Evolutionary conservation across 176 grass and related monocot genomes (phyloP).

Genomic region (Chrysopogon serrulatus): DNA sequence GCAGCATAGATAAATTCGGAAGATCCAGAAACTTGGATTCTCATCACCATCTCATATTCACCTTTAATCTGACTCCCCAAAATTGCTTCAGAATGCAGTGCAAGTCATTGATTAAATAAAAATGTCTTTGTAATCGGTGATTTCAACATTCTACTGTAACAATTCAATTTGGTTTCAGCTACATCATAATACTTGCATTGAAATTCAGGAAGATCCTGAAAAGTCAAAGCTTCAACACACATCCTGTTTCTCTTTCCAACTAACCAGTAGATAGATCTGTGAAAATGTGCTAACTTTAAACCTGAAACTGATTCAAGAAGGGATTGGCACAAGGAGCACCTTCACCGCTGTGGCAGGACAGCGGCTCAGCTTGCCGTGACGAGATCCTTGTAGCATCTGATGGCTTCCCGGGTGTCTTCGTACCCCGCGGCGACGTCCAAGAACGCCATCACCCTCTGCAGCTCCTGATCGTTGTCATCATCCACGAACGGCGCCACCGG

Average conservation of each 20-base stretch:
- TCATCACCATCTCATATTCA: too few species aligned
- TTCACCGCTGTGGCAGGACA: neutral
- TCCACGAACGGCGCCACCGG: conserved; percentile 64
- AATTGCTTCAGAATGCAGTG: neutral
- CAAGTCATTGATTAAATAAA: neutral
- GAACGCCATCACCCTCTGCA: conserved; percentile 64
- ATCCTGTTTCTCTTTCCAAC: neutral
- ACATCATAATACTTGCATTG: neutral
- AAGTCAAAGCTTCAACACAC: neutral
- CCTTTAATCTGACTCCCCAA: too few species aligned
- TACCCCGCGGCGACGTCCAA: conserved; percentile 39
- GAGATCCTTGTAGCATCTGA: conserved; percentile 42
- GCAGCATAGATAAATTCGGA: too few species aligned
- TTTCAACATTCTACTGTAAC: neutral
- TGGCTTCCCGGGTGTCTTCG: conserved; percentile 63
- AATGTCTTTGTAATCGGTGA: neutral
- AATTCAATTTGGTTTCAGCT: neutral
- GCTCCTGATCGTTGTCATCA: conserved; percentile 53
- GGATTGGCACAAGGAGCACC: neutral
- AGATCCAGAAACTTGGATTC: too few species aligned
- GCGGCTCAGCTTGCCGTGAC: neutral
- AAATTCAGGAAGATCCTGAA: conserved; percentile 33
- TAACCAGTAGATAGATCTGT: neutral
- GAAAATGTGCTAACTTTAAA: neutral
- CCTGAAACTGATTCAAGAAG: neutral